A percentile compares a stretch with the other conserved stretches of the same genome.
These are phyloP conservation scores for Exophiala phaeomuriformis DNA, from an alignment of 2,329 filamentous ascomycete species.

Conservation along the genomic window DNA sequence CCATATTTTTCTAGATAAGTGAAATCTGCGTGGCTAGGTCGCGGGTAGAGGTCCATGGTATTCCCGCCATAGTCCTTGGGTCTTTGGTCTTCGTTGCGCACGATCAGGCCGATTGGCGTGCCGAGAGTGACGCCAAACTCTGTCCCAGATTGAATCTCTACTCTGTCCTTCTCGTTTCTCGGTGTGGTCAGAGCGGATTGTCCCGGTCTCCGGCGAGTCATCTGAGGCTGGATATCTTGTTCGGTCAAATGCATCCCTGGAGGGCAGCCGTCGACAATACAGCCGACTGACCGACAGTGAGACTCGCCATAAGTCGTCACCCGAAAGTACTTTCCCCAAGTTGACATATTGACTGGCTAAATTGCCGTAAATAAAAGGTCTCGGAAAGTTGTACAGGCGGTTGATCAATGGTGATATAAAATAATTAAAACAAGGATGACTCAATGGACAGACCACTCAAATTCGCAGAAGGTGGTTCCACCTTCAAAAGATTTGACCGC, in stretches of 20 bases:
- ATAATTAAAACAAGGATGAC: too few species aligned
- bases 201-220: constrained; percentile 81
- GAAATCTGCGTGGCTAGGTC: constrained; percentile 90
- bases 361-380: neutral
- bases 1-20: constrained; percentile 98
- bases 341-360: constrained; percentile 60
- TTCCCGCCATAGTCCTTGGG: constrained; percentile 79
- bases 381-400: too few species aligned
- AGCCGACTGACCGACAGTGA: constrained; percentile 86
- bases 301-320: constrained; percentile 84
- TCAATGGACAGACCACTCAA: too few species aligned
- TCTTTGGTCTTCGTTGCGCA: constrained; percentile 86
- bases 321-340: constrained; percentile 73
- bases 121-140: constrained; percentile 86
- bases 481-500: too few species aligned
- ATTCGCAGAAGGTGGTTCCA: too few species aligned
- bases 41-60: constrained; percentile 85
- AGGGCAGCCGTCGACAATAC: constrained; percentile 88
- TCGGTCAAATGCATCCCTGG: constrained; percentile 81
- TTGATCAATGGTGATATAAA: too few species aligned
- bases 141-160: constrained; percentile 86
- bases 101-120: constrained; percentile 79
- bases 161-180: constrained; percentile 82
- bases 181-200: constrained; percentile 88
- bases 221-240: constrained; percentile 84